Percentiles rank a stretch among this genome's conserved stretches.
Conservation (phyloP, 768 basidiomycete species). For the Panus rudis region DNA sequence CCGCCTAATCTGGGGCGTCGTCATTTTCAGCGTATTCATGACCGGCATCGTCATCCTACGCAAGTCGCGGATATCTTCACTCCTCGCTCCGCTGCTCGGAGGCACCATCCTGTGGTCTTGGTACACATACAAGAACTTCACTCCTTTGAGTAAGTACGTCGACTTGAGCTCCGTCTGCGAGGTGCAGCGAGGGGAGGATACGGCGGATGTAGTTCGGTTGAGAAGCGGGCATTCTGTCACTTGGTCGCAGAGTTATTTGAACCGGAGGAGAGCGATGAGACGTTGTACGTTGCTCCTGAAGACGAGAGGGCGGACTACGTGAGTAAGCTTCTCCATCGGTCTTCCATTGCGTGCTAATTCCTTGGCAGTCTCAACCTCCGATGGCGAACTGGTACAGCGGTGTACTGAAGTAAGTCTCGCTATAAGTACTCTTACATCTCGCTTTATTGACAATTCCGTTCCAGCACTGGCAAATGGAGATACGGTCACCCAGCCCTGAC, state of each 20-base stretch:
- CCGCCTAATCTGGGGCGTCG: slow-evolving; percentile 84
- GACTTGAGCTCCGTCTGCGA: slow-evolving; percentile 83
- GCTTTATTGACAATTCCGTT: too few species aligned
- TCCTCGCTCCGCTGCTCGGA: slow-evolving; percentile 69
- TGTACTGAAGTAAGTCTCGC: slow-evolving; percentile 75
- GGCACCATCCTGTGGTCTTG: slow-evolving; percentile 79
- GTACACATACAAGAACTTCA: slow-evolving; percentile 61
- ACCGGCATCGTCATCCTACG: slow-evolving; percentile 83
- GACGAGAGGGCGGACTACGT: slow-evolving; percentile 90
- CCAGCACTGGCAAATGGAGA: slow-evolving; percentile 85
- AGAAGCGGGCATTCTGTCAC: slow-evolving; percentile 82
- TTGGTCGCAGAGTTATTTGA: slow-evolving; percentile 90
- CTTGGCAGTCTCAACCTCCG: slow-evolving; percentile 80
- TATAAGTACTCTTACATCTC: too few species aligned
- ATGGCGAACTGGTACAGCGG: slow-evolving; percentile 95
- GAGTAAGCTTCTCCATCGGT: slow-evolving; percentile 16
- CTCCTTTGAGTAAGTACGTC: slow-evolving; percentile 73
- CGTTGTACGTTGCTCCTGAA: slow-evolving; percentile 90
- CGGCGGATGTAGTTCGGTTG: slow-evolving; percentile 70
- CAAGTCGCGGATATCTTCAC: slow-evolving; percentile 46
- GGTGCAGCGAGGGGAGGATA: slow-evolving; percentile 84
- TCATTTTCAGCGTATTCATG: slow-evolving; percentile 96
- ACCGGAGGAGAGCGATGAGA: slow-evolving; percentile 85
- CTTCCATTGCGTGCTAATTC: slow-evolving; percentile 11
- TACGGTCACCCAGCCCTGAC: slow-evolving; percentile 94